A percentile compares a stretch with the other conserved stretches of the same genome.
phyloP scores from a whole-genome alignment of 2,329 filamentous ascomycete genomes.

The Penicillium brasilianum region DNA sequence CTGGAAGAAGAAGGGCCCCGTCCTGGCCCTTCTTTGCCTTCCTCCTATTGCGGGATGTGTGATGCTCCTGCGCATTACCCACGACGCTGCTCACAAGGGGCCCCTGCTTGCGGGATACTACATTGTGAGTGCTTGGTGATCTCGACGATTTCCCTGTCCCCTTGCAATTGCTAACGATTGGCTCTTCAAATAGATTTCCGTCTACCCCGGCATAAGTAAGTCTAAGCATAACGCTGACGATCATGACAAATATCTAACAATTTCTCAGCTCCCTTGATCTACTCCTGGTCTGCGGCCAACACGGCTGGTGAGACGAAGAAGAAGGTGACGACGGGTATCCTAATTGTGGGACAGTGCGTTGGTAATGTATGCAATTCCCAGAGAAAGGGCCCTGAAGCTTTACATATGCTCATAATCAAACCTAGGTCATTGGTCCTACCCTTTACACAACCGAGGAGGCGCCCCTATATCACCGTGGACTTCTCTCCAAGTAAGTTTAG shows the following conservation, averaged over 20 bases:
- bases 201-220: conserved; percentile 63
- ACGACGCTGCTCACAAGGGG: conserved; percentile 53
- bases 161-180: background rate
- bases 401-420: background rate
- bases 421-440: conserved; percentile 64
- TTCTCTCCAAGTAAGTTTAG: conserved; percentile 58
- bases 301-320: conserved; percentile 72
- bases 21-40: conserved; percentile 60
- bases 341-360: conserved; percentile 68
- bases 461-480: conserved; percentile 62
- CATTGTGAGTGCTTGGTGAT: conserved; percentile 38
- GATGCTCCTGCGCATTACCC: conserved; percentile 58
- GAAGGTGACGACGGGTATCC: conserved; percentile 67
- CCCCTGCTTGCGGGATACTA: conserved; percentile 63
- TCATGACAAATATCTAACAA: conserved; percentile 20
- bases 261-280: conserved; percentile 64
- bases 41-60: conserved; percentile 63
- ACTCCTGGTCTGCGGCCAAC: conserved; percentile 70
- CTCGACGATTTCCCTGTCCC: background rate
- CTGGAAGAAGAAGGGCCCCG: conserved; percentile 61
- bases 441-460: conserved; percentile 67
- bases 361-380: conserved; percentile 56
- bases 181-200: conserved; percentile 52
- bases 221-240: background rate
- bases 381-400: background rate